Conservation (phyloP, 176 grass and related monocot species). For the Otatea glauca region DNA sequence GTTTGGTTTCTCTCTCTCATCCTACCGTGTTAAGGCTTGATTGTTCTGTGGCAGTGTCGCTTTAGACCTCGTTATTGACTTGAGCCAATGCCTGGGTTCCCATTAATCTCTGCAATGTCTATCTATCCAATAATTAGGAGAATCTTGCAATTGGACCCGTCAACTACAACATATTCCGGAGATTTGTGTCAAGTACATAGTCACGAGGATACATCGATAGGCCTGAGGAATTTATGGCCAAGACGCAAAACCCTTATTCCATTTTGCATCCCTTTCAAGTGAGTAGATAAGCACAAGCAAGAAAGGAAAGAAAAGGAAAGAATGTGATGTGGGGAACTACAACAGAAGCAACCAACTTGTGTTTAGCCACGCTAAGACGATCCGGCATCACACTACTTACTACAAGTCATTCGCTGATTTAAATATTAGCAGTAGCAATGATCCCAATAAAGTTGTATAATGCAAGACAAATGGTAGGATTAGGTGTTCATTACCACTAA, state of each 20-base stretch:
- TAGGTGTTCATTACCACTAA: neutral
- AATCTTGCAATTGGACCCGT: constrained; percentile 29
- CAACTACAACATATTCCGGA: constrained; percentile 26
- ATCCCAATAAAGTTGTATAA: neutral
- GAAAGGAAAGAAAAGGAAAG: neutral
- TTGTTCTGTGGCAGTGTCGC: constrained; percentile 23
- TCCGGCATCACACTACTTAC: neutral
- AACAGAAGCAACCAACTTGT: neutral
- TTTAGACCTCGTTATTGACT: neutral
- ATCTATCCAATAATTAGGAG: constrained; percentile 17
- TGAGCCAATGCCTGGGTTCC: neutral
- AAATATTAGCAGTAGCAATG: neutral
- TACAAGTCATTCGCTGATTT: neutral
- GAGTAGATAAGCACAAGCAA: constrained; percentile 8
- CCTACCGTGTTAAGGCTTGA: neutral
- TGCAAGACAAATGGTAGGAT: neutral
- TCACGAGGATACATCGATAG: constrained; percentile 38
- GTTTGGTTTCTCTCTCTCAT: neutral
- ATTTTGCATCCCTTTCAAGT: constrained; percentile 35
- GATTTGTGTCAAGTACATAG: constrained; percentile 34
- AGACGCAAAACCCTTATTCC: constrained; percentile 21
- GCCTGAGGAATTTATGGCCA: constrained; percentile 17
- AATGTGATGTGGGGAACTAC: neutral
- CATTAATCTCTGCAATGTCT: neutral
- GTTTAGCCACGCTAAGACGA: neutral